Evolutionary conservation across 169 alveolate species (phyloP), one percentile per base, ranked within the genome.

Genomic region (Plasmodium chabaudi): DNA sequence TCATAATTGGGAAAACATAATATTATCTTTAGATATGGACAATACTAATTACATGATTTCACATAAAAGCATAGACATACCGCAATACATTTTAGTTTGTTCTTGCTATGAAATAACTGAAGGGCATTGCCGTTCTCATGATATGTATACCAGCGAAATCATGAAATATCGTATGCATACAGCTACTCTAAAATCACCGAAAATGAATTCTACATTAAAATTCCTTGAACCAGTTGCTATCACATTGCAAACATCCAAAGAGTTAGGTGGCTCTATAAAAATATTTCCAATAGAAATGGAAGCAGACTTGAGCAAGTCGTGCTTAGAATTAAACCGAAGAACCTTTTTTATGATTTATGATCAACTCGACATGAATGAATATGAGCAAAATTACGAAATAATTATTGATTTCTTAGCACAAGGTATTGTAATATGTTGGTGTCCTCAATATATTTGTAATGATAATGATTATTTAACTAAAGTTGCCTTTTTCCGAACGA

Each of bases 391-490:
- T 9, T 82, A 68, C 57, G 34, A 68, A 15, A 72, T 68, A 68
- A n/a, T 12, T 68, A 57, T 67, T 53, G 56, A 69, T 69, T 82
- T 82, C 13, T 56, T 57, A 25, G 17, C 90, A 55, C 86, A 82
- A 82, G 90, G 68, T 39, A 5, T 82, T 56, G 64, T 82, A 15
- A 64, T 71, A 34, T 82, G 90, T 21, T 82, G 90, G 90, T 82
- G 90, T 44, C 25, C 74, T 7, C 27, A 82, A 49, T 63, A 56
- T n/a, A 65, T 25, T 21, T 82, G 90, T 82, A 55, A 65, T 34
- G 59, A 68, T 15, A 15, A 10, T 82, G 90, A 82, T 51, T 82
- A 82, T 57, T 57, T 82, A 53, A 82, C 77, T 12, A 82, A 82
- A 61, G 90, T 82, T 55, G 90, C 60, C 5, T 82, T 82, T 49